Base-by-base conservation (phyloP, 129 eudicot species). In the Ambrosia trifida region DNA sequence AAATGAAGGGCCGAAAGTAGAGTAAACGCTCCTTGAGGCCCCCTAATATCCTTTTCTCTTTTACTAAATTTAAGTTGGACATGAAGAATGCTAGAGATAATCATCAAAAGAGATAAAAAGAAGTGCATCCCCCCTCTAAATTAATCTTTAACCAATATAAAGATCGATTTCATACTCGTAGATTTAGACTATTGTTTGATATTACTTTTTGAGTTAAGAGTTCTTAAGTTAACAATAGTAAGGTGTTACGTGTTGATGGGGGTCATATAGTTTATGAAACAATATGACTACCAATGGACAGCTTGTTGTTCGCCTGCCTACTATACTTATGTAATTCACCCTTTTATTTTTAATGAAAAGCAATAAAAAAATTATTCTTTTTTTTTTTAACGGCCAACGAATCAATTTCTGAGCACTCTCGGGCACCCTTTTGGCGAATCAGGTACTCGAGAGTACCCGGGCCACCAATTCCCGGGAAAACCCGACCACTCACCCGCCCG, bases 11-110 rank as follows among this genome's bases (percentile, higher is more conserved):
- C 82, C 77, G 77, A 78, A 78, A 78, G 82, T 71, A 7, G 76
- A 69, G 72, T 70, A 70, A 70, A 56, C 82, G 82, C 82, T 78
- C 82, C 77, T 70, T 44, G 72, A 78, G 82, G 82, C 67, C 82
- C 82, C 76, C 65, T 70, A 30, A 78, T 63, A 44, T 53, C 68
- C 18, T 72, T 78, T 6, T 75, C 67, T 75, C 54, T 77, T 77
- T 71, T 70, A 62, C 64, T 70, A 70, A 70, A 62, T 70, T 66
- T 71, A 78, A 78, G 72, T 70, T 78, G 82, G 82, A 78, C 80
- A 12, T 67, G 68, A 4, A 76, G 68, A 76, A 76, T 76, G 72
- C 71, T 70, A 76, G 77, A 32, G 54, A 78, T 71, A 63, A 78
- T 74, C 72, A 74, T 77, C 51, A 77, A 76, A 68, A 68, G 54